Evolutionary conservation across 108 stramenopile species (phyloP), one percentile per base, ranked within the genome.

Genomic region (Skeletonema costatum): DNA sequence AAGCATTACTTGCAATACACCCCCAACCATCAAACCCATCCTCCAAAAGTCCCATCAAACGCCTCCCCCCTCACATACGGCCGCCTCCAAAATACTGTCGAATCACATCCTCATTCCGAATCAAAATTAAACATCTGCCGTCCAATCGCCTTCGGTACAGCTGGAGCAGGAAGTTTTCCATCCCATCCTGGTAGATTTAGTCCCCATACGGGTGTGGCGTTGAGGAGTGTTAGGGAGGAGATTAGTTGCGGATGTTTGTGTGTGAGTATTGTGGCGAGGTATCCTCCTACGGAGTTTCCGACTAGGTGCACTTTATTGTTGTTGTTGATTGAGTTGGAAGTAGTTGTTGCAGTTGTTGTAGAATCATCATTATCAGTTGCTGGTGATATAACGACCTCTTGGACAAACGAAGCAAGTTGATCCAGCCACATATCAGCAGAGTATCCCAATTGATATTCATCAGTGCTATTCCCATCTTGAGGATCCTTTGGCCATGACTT

Each of bases 181-280:
- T 76, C 77, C 93, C 93, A 93, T 9, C 86, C 89, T 6, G 89
- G 89, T n/a, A 92, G 64, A 65, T 95, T 95, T 11, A 90, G 71
- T 33, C 94, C 94, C 94, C 94, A 95, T 3, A 95, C 87, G 1
- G 94, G 94, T n/a, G 94, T 95, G 30, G 92, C 87, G 80, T 95
- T 95, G 69, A 95, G 53, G 5, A 95, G 72, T 38, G 84, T 78
- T 19, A 95, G 71, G 14, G 82, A 70, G 2, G 74, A 76, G 0
- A 91, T 63, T 35, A 89, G 68, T 62, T 87, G 82, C 2, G 90
- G 92, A 66, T 88, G 76, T 16, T 68, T 75, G 11, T 50, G 32
- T 25, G 92, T 84, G 1, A 95, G 67, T 16, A 87, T 76, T 2
- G 85, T 87, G 42, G 90, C 86, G 17, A 95, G 68, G 73, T 93